These are phyloP conservation scores for Tetracladium maxilliforme DNA, from an alignment of 2,329 filamentous ascomycete species.

Conservation along the genomic window DNA sequence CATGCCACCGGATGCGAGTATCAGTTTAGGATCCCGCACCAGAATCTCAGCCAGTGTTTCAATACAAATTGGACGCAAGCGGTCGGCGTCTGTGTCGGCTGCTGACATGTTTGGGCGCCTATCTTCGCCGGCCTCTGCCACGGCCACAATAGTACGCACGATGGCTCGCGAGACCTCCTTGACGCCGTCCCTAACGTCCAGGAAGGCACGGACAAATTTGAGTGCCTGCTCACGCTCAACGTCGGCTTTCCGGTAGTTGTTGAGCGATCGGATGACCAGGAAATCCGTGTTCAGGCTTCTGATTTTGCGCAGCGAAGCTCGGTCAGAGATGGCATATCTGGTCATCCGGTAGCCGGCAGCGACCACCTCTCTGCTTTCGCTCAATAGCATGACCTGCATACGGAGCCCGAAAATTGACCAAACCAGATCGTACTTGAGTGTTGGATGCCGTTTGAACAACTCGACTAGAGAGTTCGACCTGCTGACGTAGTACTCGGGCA, in stretches of 20 bases:
- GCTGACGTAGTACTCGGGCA: conserved; percentile 88
- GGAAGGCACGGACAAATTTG: conserved; percentile 88
- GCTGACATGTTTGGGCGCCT: conserved; percentile 52
- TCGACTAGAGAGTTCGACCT: conserved; percentile 88
- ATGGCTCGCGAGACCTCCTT: conserved; percentile 77
- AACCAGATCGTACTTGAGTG: conserved; percentile 88
- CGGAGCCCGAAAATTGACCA: conserved; percentile 91
- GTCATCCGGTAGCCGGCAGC: conserved; percentile 89
- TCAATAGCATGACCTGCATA: conserved; percentile 91
- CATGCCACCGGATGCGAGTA: conserved; percentile 74
- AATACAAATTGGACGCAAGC: conserved; percentile 77
- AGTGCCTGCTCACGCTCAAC: conserved; percentile 93
- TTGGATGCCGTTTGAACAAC: conserved; percentile 85
- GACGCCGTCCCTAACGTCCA: conserved; percentile 89
- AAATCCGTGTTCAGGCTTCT: conserved; percentile 81
- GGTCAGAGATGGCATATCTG: conserved; percentile 85
- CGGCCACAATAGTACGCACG: conserved; percentile 76
- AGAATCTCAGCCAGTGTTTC: conserved; percentile 89
- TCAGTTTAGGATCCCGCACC: conserved; percentile 66
- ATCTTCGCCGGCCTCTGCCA: conserved; percentile 60
- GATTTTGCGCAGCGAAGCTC: conserved; percentile 78
- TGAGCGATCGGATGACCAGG: conserved; percentile 74
- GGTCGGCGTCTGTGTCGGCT: conserved; percentile 77
- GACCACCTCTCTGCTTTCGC: conserved; percentile 89
- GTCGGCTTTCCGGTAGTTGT: conserved; percentile 93